A percentile compares a stretch with the other conserved stretches of the same genome.
These are phyloP conservation scores for Durusdinium trenchii DNA, from an alignment of 73 alveolate genomes.

Conservation along the genomic window DNA sequence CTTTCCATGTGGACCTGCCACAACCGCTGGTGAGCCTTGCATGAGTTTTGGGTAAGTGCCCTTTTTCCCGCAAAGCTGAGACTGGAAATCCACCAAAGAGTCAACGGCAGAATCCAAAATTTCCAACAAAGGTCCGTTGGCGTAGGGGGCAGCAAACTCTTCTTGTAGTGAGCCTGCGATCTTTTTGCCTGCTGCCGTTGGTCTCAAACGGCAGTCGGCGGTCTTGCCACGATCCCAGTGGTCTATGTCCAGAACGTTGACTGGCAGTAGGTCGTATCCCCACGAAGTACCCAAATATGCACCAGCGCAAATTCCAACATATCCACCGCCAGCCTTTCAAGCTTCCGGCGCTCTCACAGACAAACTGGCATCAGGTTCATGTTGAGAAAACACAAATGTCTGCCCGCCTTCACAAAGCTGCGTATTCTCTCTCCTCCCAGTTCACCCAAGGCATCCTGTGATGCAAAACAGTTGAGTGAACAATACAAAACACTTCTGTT, in stretches of 20 bases:
- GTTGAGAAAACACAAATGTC: neutral
- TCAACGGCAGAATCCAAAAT: conserved; percentile 44
- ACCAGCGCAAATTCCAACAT: conserved; percentile 60
- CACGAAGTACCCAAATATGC: conserved; percentile 54
- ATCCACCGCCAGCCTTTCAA: conserved; percentile 51
- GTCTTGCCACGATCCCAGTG: conserved; percentile 64
- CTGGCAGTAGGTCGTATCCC: conserved; percentile 51
- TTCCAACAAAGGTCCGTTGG: conserved; percentile 38
- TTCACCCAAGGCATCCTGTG: conserved; percentile 5
- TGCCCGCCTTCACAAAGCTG: neutral
- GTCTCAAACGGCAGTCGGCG: neutral
- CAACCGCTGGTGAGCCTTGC: conserved; percentile 42
- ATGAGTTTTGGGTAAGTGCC: conserved; percentile 38
- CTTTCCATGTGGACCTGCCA: conserved; percentile 38
- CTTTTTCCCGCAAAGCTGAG: conserved; percentile 23
- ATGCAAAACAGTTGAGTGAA: no score
- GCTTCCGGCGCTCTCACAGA: neutral
- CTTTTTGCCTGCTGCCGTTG: neutral
- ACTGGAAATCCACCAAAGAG: conserved; percentile 43
- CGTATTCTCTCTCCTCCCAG: conserved; percentile 23
- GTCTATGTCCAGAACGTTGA: conserved; percentile 44
- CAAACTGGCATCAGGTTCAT: neutral
- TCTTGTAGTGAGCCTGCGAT: neutral
- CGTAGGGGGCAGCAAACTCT: conserved; percentile 5
- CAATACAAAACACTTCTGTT: no score